Percentiles rank a stretch among this genome's conserved stretches.
Evolutionary conservation across 2,329 filamentous ascomycete species (phyloP).

Genomic region (Didymella sp.): DNA sequence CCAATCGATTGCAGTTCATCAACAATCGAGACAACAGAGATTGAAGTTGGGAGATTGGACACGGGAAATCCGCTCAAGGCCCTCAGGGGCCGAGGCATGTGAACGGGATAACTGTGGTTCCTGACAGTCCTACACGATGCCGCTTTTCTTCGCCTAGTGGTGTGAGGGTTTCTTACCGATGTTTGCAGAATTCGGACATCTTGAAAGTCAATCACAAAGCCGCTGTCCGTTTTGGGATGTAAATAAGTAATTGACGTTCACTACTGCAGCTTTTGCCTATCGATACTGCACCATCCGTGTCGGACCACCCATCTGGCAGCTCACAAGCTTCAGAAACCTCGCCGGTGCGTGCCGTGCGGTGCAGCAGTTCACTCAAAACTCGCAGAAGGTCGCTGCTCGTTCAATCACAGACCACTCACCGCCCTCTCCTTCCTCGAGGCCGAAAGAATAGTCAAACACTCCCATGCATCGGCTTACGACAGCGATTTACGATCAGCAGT

Average conservation of each 20-base stretch:
- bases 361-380: conserved; percentile 12
- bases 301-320: conserved; percentile 4
- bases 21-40: conserved; percentile 2
- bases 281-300: conserved; percentile 11
- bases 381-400: not conserved
- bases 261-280: conserved; percentile 6
- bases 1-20: conserved; percentile 4
- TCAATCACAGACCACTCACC: conserved; percentile 1
- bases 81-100: conserved; percentile 11
- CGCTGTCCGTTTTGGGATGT: conserved; percentile 1
- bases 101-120: conserved; percentile 2
- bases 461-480: not conserved
- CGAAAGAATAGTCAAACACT: not conserved
- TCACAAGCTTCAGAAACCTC: conserved; percentile 10
- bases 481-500: conserved; percentile 4
- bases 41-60: conserved; percentile 5
- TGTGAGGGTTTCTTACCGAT: not conserved
- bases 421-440: conserved; percentile 1
- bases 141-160: not conserved
- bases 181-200: not conserved
- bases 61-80: conserved; percentile 11
- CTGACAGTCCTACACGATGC: not conserved
- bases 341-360: conserved; percentile 9
- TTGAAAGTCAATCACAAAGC: conserved; percentile 9
- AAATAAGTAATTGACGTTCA: not conserved